Conservation (phyloP, 1,139 yeast genomes). For the Kazachstania sp. region DNA sequence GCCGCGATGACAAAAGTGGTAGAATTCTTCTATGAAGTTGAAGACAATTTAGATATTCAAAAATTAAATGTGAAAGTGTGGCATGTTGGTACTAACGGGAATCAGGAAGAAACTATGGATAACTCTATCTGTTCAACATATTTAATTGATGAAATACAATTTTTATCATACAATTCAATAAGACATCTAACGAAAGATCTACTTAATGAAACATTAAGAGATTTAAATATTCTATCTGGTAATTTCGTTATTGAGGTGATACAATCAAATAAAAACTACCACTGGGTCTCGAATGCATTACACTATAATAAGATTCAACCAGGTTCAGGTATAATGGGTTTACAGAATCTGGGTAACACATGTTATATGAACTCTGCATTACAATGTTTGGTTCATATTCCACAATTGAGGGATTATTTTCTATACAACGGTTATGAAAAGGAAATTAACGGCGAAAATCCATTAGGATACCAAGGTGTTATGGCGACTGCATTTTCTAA, state of each 20-base stretch:
- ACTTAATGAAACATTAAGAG: conserved; percentile 14
- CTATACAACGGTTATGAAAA: conserved; percentile 48
- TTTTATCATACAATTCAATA: conserved; percentile 21
- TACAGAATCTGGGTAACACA: conserved; percentile 81
- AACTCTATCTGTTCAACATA: conserved; percentile 15
- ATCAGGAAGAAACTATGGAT: conserved; percentile 5
- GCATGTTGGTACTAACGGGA: conserved; percentile 14
- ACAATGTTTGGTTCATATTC: conserved; percentile 82
- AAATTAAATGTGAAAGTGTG: conserved; percentile 27
- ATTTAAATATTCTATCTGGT: conserved; percentile 16
- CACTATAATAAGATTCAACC: conserved; percentile 27
- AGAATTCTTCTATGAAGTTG: conserved; percentile 17
- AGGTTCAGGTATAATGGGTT: conserved; percentile 51
- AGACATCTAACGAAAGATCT: conserved; percentile 20
- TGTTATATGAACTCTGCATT: conserved; percentile 96
- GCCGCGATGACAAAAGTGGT: conserved; percentile 21
- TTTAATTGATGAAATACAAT: conserved; percentile 24
- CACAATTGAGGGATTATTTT: conserved; percentile 75
- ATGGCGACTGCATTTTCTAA: conserved; percentile 70
- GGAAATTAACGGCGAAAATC: conserved; percentile 70
- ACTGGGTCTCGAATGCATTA: conserved; percentile 33
- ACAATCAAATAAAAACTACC: conserved; percentile 19
- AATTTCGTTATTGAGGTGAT: conserved; percentile 31
- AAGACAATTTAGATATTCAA: conserved; percentile 18
- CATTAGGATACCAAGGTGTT: conserved; percentile 76